Evolutionary conservation across 257 asterid genomes (phyloP).

Genomic region (Fraxinus americana): DNA sequence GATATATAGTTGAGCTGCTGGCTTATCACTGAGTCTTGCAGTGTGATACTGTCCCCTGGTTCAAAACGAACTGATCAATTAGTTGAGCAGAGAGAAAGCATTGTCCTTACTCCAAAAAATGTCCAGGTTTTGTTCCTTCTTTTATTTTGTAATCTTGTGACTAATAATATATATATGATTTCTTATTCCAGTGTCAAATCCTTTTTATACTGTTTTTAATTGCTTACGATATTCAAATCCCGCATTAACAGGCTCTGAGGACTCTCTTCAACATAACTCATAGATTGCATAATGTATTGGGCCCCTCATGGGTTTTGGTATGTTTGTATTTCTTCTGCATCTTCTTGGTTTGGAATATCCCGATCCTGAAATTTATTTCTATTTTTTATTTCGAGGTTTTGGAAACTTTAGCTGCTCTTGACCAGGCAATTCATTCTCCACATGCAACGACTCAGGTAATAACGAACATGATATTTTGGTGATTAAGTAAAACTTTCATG

Average conservation of each 20-base stretch:
- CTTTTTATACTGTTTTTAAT: constrained; percentile 16
- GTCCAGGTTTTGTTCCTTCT: constrained; percentile 68
- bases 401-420: constrained; percentile 96
- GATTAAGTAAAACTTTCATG: constrained; percentile 10
- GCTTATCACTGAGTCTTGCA: constrained; percentile 43
- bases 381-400: constrained; percentile 58
- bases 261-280: constrained; percentile 96
- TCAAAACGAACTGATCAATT: constrained; percentile 71
- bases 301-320: constrained; percentile 99
- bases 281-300: constrained; percentile 91
- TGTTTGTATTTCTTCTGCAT: constrained; percentile 28
- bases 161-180: constrained; percentile 11
- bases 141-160: constrained; percentile 1
- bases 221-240: constrained; percentile 21
- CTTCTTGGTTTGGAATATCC: constrained; percentile 7
- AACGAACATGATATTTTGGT: constrained; percentile 15
- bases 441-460: constrained; percentile 95
- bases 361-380: constrained; percentile 27
- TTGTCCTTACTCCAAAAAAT: constrained; percentile 92
- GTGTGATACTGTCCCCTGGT: constrained; percentile 72
- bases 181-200: constrained; percentile 3
- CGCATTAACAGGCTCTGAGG: constrained; percentile 72
- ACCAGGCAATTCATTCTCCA: constrained; percentile 94
- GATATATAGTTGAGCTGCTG: constrained; percentile 14
- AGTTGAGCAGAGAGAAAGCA: constrained; percentile 78